Evolutionary conservation across 768 basidiomycete genomes (phyloP), one percentile per base, ranked within the genome.

Genomic region (Pisolithus tinctorius): DNA sequence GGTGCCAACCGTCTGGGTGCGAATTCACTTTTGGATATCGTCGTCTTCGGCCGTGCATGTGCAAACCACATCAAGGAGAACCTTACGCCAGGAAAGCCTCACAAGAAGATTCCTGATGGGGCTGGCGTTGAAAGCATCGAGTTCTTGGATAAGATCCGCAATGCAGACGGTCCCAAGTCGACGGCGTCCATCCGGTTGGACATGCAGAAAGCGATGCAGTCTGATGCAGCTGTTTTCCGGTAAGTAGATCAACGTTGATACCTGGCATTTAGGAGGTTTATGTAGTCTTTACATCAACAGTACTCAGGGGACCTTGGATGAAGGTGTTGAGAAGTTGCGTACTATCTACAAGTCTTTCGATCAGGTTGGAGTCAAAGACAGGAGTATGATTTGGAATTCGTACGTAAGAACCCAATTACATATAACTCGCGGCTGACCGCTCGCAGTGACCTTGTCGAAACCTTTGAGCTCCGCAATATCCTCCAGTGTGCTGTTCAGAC

Each of bases 341-440:
- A 74, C 77, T 39, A 92, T 98, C 60, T 94, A 94, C 78, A 82
- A 86, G 64, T 90, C 80, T 63, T 98, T 84, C 70, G 78, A 86
- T 59, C 80, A 95, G 41, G 88, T 99, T 58, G 90, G 94, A 49
- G 90, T 96, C 76, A 93, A 96, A 76, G 96, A 98, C 70, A 80
- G 96, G 64, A 92, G 90, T 71, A 90, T 98, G 94, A 96, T 98
- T 70, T 99, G 95, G 96, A 97, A 98, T 75, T 91, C 92, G 93
- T 95, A 63, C 56, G 91, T 65, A 13, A 42, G 5, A 13, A n/a
- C 31, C 47, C 36, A 37, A 40, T 10, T 37, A 27, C 55, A 27
- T 25, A 42, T 53, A 27, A 41, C 47, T 34, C 27, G 47, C 38
- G 16, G 52, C 30, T 60, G 34, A 55, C 44, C 38, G 47, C 23